Evolutionary conservation across 495 filamentous ascomycete species (phyloP), one percentile per base, ranked within the genome.

Genomic region (Talaromyces trachyspermus): DNA sequence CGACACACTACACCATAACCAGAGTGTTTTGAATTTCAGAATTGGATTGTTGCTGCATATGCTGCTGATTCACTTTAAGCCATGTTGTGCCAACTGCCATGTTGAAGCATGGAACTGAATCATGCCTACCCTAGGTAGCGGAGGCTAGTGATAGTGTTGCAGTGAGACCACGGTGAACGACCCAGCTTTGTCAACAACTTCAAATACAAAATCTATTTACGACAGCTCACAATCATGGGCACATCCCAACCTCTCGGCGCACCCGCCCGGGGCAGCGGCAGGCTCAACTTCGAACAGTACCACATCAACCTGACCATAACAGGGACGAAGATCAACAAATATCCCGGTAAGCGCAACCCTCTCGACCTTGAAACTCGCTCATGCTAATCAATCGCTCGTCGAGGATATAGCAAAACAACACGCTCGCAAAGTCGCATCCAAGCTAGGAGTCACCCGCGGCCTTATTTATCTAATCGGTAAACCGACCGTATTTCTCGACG

Each of bases 401-500:
- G 19, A 25, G 4, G 39, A 11, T 39, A 10, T 49, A 90, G 89
- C 88, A 24, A 95, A 92, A 60, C 71, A 81, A 50, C 87, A 95
- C 61, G 88, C 85, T 33, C 77, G 76, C 50, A 82, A 78, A 35
- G 86, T 90, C 11, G 83, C 80, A 10, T 70, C 74, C 41, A 74
- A 81, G 46, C 78, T 95, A 22, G 76, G 75, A 3, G 69, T 73
- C 36, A 61, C 69, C 18, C 56, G 69, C 41, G 88, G 88, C 23
- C 54, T 91, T 46, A 76, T 98, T 20, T 97, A 94, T 61, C 78
- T 98, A 41, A 86, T 89, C 59, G 86, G 84, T 33, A 78, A 87
- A 54, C 77, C 80, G 48, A 87, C 83, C 29, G 72, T 75, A 51
- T 67, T 88, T 53, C 66, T 80, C 49, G 84, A 90, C 54, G 89